These are phyloP conservation scores for Spencermartinsiella europaea DNA, from an alignment of 805 yeast species.

Conservation along the genomic window DNA sequence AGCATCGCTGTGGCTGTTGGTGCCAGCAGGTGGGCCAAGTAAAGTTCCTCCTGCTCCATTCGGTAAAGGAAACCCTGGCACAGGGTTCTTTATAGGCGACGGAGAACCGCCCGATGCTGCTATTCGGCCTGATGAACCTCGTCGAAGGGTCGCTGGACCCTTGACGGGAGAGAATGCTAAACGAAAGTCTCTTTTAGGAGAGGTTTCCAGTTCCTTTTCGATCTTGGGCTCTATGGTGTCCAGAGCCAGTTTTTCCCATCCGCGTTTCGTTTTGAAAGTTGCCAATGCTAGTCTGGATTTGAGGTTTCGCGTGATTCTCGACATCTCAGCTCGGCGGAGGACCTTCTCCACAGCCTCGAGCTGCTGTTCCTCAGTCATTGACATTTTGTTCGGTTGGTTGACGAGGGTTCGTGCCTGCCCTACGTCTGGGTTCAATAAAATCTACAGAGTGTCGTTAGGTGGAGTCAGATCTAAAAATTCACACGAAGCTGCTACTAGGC, in stretches of 20 bases:
- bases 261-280: slow-evolving; percentile 36
- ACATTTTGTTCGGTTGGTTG: neutral
- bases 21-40: neutral
- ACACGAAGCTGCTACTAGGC: neutral
- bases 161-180: slow-evolving; percentile 8
- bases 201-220: slow-evolving; percentile 11
- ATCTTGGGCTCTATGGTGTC: slow-evolving; percentile 35
- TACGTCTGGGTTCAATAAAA: too few relatives aligned
- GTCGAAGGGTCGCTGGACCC: neutral
- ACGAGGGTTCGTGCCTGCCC: too few relatives aligned
- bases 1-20: too few relatives aligned
- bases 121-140: neutral
- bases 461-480: too few relatives aligned
- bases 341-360: slow-evolving; percentile 33
- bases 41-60: slow-evolving; percentile 8
- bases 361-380: slow-evolving; percentile 13
- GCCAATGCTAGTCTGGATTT: slow-evolving; percentile 40
- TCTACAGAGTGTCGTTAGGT: too few relatives aligned
- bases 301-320: slow-evolving; percentile 37
- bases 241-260: slow-evolving; percentile 34
- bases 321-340: slow-evolving; percentile 38
- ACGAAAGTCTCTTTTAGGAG: slow-evolving; percentile 15
- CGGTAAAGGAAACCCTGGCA: slow-evolving; percentile 2
- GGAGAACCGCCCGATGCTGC: neutral
- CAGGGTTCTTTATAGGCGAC: neutral